Evolutionary conservation across 805 yeast species (phyloP).

Genomic region (Phaffomyces opuntiae): DNA sequence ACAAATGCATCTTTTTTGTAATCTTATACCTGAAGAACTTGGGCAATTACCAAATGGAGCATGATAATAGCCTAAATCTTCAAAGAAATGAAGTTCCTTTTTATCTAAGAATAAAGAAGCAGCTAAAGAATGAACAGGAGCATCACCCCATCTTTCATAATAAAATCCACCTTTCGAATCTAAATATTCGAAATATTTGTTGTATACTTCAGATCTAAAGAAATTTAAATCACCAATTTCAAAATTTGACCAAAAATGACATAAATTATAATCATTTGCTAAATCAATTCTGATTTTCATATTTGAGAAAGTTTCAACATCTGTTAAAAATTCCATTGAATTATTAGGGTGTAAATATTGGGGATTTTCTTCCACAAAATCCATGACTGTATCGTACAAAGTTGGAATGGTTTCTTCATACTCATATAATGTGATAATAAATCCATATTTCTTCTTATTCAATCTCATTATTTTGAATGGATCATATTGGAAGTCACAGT

Average conservation of each 20-base stretch:
- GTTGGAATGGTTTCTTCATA: constrained; percentile 82
- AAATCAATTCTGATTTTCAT: constrained; percentile 26
- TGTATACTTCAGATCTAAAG: constrained; percentile 60
- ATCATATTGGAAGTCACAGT: constrained; percentile 83
- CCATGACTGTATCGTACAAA: constrained; percentile 67
- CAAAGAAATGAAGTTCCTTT: constrained; percentile 65
- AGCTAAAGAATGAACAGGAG: constrained; percentile 80
- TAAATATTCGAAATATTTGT: constrained; percentile 52
- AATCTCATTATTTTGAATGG: constrained; percentile 78
- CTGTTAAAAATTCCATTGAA: constrained; percentile 49
- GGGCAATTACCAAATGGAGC: constrained; percentile 64
- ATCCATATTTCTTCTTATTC: constrained; percentile 76
- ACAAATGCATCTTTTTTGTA: constrained; percentile 57
- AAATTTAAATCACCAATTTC: constrained; percentile 69
- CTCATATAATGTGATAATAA: constrained; percentile 78
- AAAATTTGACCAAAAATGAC: constrained; percentile 87
- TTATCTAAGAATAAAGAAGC: constrained; percentile 51
- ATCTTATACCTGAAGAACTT: constrained; percentile 38
- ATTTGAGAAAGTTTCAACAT: constrained; percentile 36
- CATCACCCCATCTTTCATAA: constrained; percentile 94
- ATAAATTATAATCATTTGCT: constrained; percentile 56
- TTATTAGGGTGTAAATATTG: constrained; percentile 59
- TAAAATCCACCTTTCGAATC: constrained; percentile 71
- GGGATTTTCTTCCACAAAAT: constrained; percentile 52
- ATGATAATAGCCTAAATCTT: constrained; percentile 77